Percentiles rank a stretch among this genome's conserved stretches.
These are phyloP conservation scores for Arthrobotrys conoides DNA, from an alignment of 2,329 filamentous ascomycete genomes.

Conservation along the genomic window DNA sequence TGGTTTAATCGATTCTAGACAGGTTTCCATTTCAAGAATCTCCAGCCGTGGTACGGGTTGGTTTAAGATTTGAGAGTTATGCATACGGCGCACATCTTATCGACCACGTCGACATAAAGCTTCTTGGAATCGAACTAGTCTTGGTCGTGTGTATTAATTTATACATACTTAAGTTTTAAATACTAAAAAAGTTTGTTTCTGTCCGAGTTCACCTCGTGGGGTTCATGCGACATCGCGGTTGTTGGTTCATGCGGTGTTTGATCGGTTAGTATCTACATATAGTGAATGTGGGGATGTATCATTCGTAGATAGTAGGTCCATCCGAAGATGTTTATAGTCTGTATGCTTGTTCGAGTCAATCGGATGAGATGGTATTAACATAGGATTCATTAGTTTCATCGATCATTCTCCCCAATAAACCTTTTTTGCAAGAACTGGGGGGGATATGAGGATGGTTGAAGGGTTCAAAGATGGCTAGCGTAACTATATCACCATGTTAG, in stretches of 20 bases:
- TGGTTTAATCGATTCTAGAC: not conserved
- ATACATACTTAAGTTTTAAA: too few species aligned
- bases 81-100: constrained; percentile 17
- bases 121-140: not conserved
- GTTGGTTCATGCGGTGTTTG: constrained; percentile 14
- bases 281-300: not conserved
- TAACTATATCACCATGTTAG: not conserved
- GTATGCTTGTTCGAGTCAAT: constrained; percentile 14
- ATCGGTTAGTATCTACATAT: not conserved
- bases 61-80: constrained; percentile 15
- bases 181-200: too few species aligned
- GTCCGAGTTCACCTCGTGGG: constrained; percentile 33
- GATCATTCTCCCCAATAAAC: too few species aligned
- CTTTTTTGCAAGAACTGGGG: too few species aligned
- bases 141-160: constrained; percentile 4
- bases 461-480: not conserved
- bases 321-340: not conserved
- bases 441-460: too few species aligned
- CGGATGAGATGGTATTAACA: constrained; percentile 12
- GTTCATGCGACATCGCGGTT: constrained; percentile 25
- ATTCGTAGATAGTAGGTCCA: constrained; percentile 6
- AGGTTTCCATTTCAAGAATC: constrained; percentile 4
- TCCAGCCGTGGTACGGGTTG: not conserved
- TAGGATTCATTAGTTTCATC: constrained; percentile 9
- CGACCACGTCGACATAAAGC: constrained; percentile 40